Evolutionary conservation across 176 grass and related monocot genomes (phyloP).

Genomic region (Saccharum spontaneum): DNA sequence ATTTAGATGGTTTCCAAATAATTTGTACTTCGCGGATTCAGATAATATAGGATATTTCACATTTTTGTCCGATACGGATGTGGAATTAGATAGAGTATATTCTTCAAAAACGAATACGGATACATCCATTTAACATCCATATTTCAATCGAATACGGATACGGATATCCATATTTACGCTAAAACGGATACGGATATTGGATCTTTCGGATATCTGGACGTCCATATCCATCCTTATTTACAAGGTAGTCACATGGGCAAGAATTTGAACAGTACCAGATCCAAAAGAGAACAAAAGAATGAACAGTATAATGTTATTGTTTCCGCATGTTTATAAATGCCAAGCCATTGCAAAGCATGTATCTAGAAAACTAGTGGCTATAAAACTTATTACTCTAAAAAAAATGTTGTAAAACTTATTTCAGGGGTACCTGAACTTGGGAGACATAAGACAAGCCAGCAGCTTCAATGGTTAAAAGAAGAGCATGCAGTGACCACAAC

Average conservation of each 20-base stretch:
- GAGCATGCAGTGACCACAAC: conserved; percentile 96
- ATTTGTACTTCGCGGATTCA: too few species aligned
- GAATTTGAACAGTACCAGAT: not conserved
- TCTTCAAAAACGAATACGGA: too few species aligned
- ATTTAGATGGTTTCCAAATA: too few species aligned
- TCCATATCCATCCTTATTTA: too few species aligned
- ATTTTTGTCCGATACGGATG: too few species aligned
- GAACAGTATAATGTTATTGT: not conserved
- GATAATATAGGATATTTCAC: too few species aligned
- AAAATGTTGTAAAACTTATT: conserved; percentile 42
- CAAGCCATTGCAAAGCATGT: not conserved
- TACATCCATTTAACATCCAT: too few species aligned
- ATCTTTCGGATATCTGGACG: too few species aligned
- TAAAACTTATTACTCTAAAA: conserved; percentile 5
- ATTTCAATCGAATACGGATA: too few species aligned
- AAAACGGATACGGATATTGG: too few species aligned
- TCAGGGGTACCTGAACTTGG: conserved; percentile 80
- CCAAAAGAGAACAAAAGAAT: not conserved
- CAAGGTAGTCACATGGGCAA: not conserved
- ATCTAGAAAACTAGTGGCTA: not conserved
- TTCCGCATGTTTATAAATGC: conserved; percentile 1
- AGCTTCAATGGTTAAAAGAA: conserved; percentile 97
- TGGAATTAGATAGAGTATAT: too few species aligned
- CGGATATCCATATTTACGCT: too few species aligned
- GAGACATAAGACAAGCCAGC: conserved; percentile 93